These are phyloP conservation scores for Suillus ampliporus DNA, from an alignment of 768 basidiomycete species.

Conservation along the genomic window DNA sequence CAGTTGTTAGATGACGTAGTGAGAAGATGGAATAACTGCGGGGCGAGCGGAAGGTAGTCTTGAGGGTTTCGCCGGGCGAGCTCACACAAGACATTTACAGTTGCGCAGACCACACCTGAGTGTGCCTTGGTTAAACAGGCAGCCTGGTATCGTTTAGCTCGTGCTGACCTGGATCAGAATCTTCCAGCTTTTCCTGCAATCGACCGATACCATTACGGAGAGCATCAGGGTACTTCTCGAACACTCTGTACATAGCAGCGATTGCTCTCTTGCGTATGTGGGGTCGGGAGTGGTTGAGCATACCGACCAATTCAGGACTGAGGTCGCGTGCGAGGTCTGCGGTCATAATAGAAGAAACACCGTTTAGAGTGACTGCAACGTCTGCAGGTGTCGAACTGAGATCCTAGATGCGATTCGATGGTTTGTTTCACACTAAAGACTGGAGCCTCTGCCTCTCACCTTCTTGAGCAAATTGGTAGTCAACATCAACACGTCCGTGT, in stretches of 20 bases:
- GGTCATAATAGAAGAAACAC: conserved; percentile 84
- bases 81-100: conserved; percentile 94
- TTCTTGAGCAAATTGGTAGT: conserved; percentile 97
- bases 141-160: background rate
- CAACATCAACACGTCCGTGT: conserved; percentile 96
- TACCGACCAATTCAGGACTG: conserved; percentile 79
- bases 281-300: conserved; percentile 89
- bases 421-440: background rate
- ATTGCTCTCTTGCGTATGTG: conserved; percentile 91
- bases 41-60: conserved; percentile 87
- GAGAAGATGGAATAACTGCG: conserved; percentile 90
- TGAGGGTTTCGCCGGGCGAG: conserved; percentile 79
- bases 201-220: conserved; percentile 66
- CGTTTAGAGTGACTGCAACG: conserved; percentile 76
- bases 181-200: conserved; percentile 81
- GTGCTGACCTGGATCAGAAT: conserved; percentile 66
- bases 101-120: conserved; percentile 89
- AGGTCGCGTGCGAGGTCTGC: conserved; percentile 92
- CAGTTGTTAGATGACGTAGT: conserved; percentile 97
- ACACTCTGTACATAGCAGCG: conserved; percentile 79
- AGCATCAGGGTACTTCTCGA: conserved; percentile 84
- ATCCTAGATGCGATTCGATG: conserved; percentile 58
- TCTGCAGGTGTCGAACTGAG: conserved; percentile 78
- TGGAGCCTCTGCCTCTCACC: conserved; percentile 48
- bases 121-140: conserved; percentile 7